Conservation (phyloP, 495 filamentous ascomycete genomes). For the Pyrenula aspistea region DNA sequence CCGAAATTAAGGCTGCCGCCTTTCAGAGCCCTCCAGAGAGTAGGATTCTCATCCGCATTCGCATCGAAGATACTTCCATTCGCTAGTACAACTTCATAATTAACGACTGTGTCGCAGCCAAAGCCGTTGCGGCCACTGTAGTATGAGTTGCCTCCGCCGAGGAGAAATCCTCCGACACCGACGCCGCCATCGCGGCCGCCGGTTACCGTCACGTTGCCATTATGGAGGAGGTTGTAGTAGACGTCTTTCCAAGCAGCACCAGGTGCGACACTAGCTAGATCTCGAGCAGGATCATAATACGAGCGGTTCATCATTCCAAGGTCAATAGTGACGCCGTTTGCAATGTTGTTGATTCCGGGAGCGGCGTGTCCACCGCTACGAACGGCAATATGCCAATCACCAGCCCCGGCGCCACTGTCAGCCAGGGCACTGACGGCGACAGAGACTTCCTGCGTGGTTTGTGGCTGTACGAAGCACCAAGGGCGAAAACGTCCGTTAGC, state of each 20-base stretch:
- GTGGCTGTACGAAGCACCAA: conserved; percentile 22
- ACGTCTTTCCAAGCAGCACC: conserved; percentile 34
- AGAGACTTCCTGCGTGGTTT: conserved; percentile 21
- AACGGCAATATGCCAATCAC: conserved; percentile 31
- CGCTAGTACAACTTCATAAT: conserved; percentile 40
- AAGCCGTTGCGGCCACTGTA: conserved; percentile 27
- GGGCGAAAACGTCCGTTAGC: conserved; percentile 21
- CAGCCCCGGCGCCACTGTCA: conserved; percentile 1
- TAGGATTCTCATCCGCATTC: conserved; percentile 23
- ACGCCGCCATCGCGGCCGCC: conserved; percentile 29
- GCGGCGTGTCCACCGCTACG: conserved; percentile 35
- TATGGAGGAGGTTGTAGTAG: conserved; percentile 20
- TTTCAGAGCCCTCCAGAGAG: conserved; percentile 42
- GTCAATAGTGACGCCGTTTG: conserved; percentile 38
- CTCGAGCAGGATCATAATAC: conserved; percentile 22
- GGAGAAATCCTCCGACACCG: conserved; percentile 28
- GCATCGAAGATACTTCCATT: conserved; percentile 34
- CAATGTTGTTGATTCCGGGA: conserved; percentile 23
- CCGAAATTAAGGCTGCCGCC: conserved; percentile 44
- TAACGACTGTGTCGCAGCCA: conserved; percentile 33
- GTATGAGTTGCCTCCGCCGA: conserved; percentile 23
- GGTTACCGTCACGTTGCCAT: conserved; percentile 17
- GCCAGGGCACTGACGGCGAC: conserved; percentile 17
- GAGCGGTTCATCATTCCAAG: conserved; percentile 29
- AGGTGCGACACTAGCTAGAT: conserved; percentile 25